Percentiles rank a stretch among this genome's conserved stretches.
phyloP scores from a whole-genome alignment of 2,329 filamentous ascomycete species.

The Verticillium alfalfae region DNA sequence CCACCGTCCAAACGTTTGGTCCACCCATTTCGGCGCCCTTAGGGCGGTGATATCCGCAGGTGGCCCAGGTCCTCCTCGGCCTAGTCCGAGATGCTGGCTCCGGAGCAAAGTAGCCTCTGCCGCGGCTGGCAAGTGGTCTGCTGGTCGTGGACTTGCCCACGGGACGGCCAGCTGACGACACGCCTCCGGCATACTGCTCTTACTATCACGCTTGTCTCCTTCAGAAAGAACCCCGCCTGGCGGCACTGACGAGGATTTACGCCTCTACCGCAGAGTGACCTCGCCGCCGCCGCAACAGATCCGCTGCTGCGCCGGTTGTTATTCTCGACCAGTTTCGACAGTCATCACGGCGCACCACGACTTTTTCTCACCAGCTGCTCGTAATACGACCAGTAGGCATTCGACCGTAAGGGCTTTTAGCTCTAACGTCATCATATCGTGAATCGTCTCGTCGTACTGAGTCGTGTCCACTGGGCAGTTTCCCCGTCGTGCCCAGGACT shows the following conservation, averaged over 20 bases:
- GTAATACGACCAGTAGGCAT: neutral
- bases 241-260: constrained; percentile 14
- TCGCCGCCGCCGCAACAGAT: constrained; percentile 4
- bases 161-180: constrained; percentile 1
- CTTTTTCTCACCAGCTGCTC: neutral
- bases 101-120: constrained; percentile 47
- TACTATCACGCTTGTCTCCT: constrained; percentile 56
- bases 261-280: neutral
- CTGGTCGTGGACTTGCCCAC: neutral
- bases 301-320: constrained; percentile 6
- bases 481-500: neutral
- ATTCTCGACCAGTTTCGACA: constrained; percentile 8
- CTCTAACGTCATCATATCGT: neutral
- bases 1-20: constrained; percentile 13
- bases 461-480: neutral
- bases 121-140: constrained; percentile 12
- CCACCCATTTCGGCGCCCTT: constrained; percentile 14
- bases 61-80: constrained; percentile 39
- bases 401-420: neutral
- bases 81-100: constrained; percentile 53
- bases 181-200: constrained; percentile 30
- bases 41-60: constrained; percentile 18
- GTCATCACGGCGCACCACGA: constrained; percentile 2
- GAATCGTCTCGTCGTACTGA: neutral
- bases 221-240: constrained; percentile 43